Percentiles rank a stretch among this genome's conserved stretches.
Conservation (phyloP, 345 rosid species). For the Dipteronia dyeriana region DNA sequence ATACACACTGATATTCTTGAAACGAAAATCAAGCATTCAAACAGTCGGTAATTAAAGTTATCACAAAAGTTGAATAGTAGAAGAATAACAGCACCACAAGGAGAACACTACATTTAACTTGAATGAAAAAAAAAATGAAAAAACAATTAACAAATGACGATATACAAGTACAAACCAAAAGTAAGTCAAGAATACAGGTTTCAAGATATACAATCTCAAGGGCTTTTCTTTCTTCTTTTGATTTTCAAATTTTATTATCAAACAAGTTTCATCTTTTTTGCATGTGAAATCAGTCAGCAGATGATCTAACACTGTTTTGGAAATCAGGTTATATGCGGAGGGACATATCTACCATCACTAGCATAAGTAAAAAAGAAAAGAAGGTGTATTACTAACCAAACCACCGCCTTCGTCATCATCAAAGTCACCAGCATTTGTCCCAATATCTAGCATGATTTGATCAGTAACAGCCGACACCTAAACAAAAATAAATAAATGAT, state of each 20-base stretch:
- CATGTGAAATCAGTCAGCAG: background rate
- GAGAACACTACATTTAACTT: background rate
- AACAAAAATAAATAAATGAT: conserved; percentile 17
- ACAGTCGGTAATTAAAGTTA: background rate
- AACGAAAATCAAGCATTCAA: background rate
- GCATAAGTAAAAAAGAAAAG: background rate
- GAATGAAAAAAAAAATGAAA: background rate
- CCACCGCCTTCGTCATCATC: conserved; percentile 98
- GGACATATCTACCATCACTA: background rate
- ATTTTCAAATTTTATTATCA: background rate
- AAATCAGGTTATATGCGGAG: background rate
- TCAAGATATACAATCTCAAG: background rate
- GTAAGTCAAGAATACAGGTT: background rate
- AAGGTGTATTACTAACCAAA: conserved; percentile 61
- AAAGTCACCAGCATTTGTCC: conserved; percentile 71
- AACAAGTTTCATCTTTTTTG: background rate
- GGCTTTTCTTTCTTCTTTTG: background rate
- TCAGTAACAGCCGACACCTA: conserved; percentile 96
- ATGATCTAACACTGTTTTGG: background rate
- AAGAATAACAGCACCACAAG: background rate
- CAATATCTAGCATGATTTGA: conserved; percentile 66
- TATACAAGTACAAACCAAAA: background rate
- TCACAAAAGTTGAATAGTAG: background rate
- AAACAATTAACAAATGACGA: background rate
- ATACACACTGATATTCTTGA: background rate